A percentile compares a stretch with the other conserved stretches of the same genome.
These are phyloP conservation scores for Hypoxylon sp. DNA, from an alignment of 2,329 filamentous ascomycete species.

Conservation along the genomic window DNA sequence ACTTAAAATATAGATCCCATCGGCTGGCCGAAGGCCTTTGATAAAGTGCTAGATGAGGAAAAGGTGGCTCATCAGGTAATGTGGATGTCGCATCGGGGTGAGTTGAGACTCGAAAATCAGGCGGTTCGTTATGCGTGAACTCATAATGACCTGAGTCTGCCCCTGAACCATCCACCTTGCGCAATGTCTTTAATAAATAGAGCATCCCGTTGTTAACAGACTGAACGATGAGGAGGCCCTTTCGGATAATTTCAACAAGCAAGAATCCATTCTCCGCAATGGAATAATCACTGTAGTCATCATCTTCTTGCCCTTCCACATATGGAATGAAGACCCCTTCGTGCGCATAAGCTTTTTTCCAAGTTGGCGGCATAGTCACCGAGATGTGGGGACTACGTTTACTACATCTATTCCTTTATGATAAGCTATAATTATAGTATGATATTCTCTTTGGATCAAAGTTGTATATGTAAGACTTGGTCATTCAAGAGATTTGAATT, in stretches of 20 bases:
- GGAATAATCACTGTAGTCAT: background rate
- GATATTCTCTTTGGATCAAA: background rate
- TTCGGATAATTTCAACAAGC: background rate
- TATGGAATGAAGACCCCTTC: slow-evolving; percentile 6
- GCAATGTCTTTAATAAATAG: background rate
- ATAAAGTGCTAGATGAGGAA: background rate
- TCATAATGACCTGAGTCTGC: background rate
- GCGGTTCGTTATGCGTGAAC: background rate
- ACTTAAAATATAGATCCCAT: slow-evolving; percentile 12
- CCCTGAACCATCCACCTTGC: background rate
- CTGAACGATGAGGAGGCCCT: background rate
- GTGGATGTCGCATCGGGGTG: background rate
- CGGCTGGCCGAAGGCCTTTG: background rate
- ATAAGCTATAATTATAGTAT: background rate
- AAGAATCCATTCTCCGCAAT: slow-evolving; percentile 1
- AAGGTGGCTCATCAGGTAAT: background rate
- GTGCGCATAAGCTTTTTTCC: background rate
- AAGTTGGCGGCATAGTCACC: background rate
- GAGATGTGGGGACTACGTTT: background rate
- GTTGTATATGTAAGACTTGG: background rate
- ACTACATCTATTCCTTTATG: background rate
- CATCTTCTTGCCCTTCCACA: background rate
- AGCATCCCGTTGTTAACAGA: background rate
- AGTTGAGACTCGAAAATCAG: slow-evolving; percentile 17
- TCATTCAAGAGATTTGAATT: background rate